Evolutionary conservation across 768 basidiomycete species (phyloP), one percentile per base, ranked within the genome.

Genomic region (Trametes meyenii): DNA sequence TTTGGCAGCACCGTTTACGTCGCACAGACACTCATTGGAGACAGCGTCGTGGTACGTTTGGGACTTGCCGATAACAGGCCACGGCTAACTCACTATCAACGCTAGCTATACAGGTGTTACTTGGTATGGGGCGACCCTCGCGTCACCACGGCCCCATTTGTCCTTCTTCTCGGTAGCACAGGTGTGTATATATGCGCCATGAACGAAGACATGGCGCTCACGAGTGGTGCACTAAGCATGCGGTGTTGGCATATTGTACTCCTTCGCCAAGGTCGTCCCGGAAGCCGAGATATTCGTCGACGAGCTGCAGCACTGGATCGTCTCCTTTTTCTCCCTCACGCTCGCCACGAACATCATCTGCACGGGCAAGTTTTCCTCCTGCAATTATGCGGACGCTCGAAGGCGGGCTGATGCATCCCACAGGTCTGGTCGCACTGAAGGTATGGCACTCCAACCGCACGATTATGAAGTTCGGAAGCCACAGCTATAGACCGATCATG

Each of bases 1-100:
- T 74, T 78, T 58, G 75, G 73, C 38, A 77, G 74, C 53, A 69
- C 76, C 12, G 66, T 77, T 36, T 78, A 76, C 61, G 65, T 74
- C 23, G 63, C 68, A 1, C 78, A 78, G 62, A 78, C 77, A 5
- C 64, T 78, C 26, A 66, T 77, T 1, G 78, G 77, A 17, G 78
- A 78, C 58, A 39, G 49, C 33, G 50, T 63, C 21, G 33, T 57
- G 14, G 55, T 56, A 23, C 55, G 55, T 46, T 33, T 33, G 29
- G 29, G 29, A 8, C 29, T 8, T 33, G 29, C 4, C 8, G 29
- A 33, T 8, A 33, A 8, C 29, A 33, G 29, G 29, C n/a, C 29
- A 33, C 29, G 29, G 29, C 29, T 33, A 33, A 33, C 29, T 33
- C 8, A 33, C 29, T 33, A 8, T 33, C 29, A 33, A n/a, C 8